These are phyloP conservation scores for Paulownia fortunei DNA, from an alignment of 257 asterid genomes.

Conservation along the genomic window DNA sequence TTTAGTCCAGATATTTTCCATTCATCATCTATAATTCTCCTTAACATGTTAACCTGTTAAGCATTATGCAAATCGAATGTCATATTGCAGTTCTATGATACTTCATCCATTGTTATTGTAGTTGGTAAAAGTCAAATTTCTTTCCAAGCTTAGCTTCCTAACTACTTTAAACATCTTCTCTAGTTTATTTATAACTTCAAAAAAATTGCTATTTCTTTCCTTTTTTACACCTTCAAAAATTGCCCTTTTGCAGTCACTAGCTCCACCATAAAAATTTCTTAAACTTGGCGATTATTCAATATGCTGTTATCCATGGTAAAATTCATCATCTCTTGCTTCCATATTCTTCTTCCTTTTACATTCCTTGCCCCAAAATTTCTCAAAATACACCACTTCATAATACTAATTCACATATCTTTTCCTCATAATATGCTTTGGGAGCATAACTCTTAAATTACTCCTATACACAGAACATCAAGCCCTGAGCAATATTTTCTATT, in stretches of 20 bases:
- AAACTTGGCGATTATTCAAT: background rate
- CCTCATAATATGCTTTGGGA: slow-evolving; percentile 5
- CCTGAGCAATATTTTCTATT: too few relatives aligned
- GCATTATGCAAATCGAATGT: background rate
- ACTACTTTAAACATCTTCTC: background rate
- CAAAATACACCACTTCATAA: too few relatives aligned
- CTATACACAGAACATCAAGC: too few relatives aligned
- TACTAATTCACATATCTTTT: slow-evolving; percentile 6
- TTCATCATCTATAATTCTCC: background rate
- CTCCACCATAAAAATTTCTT: too few relatives aligned
- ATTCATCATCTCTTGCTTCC: background rate
- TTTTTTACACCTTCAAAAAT: background rate
- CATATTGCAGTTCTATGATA: background rate
- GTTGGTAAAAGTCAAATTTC: background rate
- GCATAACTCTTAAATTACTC: too few relatives aligned
- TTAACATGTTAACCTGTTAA: background rate
- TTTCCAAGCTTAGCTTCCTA: slow-evolving; percentile 18
- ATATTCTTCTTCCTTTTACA: background rate
- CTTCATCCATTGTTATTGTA: too few relatives aligned
- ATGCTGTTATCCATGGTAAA: background rate
- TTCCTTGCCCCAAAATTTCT: background rate
- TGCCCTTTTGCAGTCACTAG: too few relatives aligned
- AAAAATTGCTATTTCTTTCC: background rate
- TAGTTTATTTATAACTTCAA: background rate
- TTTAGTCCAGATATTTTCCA: too few relatives aligned